Percentiles rank a stretch among this genome's conserved stretches.
These are phyloP conservation scores for Bacidia gigantensis DNA, from an alignment of 495 filamentous ascomycete species.

Conservation along the genomic window DNA sequence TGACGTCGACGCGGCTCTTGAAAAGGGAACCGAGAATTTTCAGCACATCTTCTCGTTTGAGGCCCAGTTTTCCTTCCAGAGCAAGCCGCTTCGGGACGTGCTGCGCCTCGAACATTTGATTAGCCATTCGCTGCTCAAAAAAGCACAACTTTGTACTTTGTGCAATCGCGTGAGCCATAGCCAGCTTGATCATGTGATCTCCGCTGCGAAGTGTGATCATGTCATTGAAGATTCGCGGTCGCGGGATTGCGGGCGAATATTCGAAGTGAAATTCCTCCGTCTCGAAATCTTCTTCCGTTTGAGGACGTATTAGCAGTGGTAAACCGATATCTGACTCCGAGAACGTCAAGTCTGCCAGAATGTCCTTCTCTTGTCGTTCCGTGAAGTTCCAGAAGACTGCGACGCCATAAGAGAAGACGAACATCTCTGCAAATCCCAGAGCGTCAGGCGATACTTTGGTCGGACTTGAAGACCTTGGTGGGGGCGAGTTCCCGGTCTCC, in stretches of 20 bases:
- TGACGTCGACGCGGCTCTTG: slow-evolving; percentile 90
- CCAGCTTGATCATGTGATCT: slow-evolving; percentile 98
- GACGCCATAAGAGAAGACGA: slow-evolving; percentile 94
- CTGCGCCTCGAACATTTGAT: slow-evolving; percentile 86
- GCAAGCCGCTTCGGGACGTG: slow-evolving; percentile 80
- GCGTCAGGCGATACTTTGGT: slow-evolving; percentile 48
- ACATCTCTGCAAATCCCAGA: slow-evolving; percentile 82
- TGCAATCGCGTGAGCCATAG: slow-evolving; percentile 92
- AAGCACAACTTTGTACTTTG: slow-evolving; percentile 95
- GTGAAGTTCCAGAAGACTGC: slow-evolving; percentile 99
- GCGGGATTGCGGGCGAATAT: slow-evolving; percentile 70
- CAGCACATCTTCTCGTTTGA: slow-evolving; percentile 86
- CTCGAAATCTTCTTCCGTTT: slow-evolving; percentile 80
- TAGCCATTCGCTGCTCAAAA: slow-evolving; percentile 93
- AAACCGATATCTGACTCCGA: slow-evolving; percentile 47
- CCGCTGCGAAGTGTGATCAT: slow-evolving; percentile 94
- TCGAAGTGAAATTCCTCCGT: slow-evolving; percentile 97
- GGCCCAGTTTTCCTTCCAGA: slow-evolving; percentile 75
- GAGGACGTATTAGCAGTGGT: slow-evolving; percentile 52
- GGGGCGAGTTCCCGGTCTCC: slow-evolving; percentile 12
- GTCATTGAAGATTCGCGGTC: slow-evolving; percentile 90
- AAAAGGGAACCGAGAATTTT: slow-evolving; percentile 82
- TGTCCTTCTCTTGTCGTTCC: slow-evolving; percentile 88
- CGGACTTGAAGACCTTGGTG: slow-evolving; percentile 21
- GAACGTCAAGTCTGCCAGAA: slow-evolving; percentile 91